Conservation (phyloP, 345 rosid genomes). For the Sonneratia caseolaris region DNA sequence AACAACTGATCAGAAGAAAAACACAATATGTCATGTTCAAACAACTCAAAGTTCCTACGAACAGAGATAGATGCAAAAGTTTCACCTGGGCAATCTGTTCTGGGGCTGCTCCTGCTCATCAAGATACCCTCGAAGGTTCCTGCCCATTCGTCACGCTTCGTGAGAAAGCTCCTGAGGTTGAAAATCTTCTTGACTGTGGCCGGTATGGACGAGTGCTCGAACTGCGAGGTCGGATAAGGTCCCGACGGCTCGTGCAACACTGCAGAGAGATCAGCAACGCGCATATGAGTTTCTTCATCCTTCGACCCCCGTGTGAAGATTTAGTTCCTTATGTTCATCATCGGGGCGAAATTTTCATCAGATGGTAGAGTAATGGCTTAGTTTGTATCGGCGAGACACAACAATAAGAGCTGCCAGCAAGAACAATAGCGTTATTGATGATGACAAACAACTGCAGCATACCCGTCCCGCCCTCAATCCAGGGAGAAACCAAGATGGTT, state of each 20-base stretch:
- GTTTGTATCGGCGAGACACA: too few relatives aligned
- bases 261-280: slow-evolving; percentile 13
- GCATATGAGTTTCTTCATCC: neutral
- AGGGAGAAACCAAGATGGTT: slow-evolving; percentile 63
- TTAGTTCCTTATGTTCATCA: too few relatives aligned
- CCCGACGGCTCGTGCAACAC: slow-evolving; percentile 75
- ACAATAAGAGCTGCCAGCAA: too few relatives aligned
- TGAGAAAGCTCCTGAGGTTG: slow-evolving; percentile 57
- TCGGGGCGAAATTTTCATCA: too few relatives aligned
- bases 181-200: slow-evolving; percentile 74
- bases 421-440: too few relatives aligned
- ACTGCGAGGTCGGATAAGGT: slow-evolving; percentile 60
- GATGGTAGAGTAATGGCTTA: too few relatives aligned
- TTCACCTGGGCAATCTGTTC: slow-evolving; percentile 71
- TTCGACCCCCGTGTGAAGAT: neutral
- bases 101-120: slow-evolving; percentile 48
- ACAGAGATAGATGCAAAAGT: neutral
- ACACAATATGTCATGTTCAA: too few relatives aligned
- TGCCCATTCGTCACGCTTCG: slow-evolving; percentile 86
- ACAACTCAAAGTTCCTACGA: too few relatives aligned
- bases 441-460: neutral
- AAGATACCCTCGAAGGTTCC: slow-evolving; percentile 58
- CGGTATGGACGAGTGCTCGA: slow-evolving; percentile 76
- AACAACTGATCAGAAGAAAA: too few relatives aligned
- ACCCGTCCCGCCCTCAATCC: slow-evolving; percentile 79